A percentile compares a stretch with the other conserved stretches of the same genome.
phyloP scores from a whole-genome alignment of 1,284 basidiomycete species.

The Fomitopsis betulina region DNA sequence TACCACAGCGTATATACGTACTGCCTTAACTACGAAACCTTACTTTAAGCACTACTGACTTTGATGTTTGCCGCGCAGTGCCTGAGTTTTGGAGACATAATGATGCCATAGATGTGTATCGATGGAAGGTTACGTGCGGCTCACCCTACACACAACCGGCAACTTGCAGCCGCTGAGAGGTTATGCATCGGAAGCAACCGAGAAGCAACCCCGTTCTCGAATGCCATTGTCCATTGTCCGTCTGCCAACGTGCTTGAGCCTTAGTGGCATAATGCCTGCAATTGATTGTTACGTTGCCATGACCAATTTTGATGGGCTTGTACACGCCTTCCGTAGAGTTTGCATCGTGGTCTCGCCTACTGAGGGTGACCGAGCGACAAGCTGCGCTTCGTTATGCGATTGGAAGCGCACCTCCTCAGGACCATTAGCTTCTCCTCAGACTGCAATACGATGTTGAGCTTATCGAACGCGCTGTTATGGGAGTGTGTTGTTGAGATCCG shows the following conservation, averaged over 20 bases:
- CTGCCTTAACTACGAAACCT: too few species aligned
- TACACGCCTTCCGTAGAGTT: neutral
- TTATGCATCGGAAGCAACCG: neutral
- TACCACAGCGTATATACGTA: too few species aligned
- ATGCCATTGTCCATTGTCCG: neutral
- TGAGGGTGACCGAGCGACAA: neutral
- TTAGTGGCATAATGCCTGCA: neutral
- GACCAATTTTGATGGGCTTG: neutral
- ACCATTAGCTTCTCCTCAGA: neutral
- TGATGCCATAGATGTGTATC: neutral
- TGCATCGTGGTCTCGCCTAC: neutral
- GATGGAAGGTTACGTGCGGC: too few species aligned
- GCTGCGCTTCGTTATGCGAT: neutral
- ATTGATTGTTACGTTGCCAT: neutral
- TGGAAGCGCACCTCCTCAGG: neutral
- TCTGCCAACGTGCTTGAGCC: too few species aligned
- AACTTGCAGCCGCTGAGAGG: neutral
- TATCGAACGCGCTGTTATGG: neutral
- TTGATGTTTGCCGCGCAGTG: neutral
- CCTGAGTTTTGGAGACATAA: neutral
- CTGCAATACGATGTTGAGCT: neutral
- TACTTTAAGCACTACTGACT: too few species aligned
- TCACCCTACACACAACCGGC: neutral
- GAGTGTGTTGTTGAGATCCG: neutral
- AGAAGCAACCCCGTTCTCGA: neutral